phyloP scores from a whole-genome alignment of 768 basidiomycete genomes.

The Mycena kentingensis region DNA sequence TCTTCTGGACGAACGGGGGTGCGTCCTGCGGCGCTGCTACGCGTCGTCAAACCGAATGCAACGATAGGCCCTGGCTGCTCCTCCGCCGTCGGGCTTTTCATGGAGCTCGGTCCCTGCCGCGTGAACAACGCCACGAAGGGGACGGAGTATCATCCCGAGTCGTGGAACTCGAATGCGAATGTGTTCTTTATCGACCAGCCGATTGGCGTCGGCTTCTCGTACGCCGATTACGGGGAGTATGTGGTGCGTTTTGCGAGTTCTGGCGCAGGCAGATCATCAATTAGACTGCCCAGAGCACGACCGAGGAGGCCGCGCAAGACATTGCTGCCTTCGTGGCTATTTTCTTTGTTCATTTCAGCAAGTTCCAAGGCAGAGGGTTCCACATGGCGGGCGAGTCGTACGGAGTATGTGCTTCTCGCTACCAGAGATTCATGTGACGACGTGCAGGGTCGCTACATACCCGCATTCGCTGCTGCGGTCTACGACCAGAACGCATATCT shows the following conservation, averaged over 20 bases:
- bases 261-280: background rate
- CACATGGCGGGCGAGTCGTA: conserved; percentile 56
- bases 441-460: conserved; percentile 51
- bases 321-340: conserved; percentile 56
- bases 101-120: conserved; percentile 44
- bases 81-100: conserved; percentile 3
- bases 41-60: background rate
- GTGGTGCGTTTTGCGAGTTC: too few relatives aligned
- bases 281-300: conserved; percentile 39
- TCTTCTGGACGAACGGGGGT: conserved; percentile 59
- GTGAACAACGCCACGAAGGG: conserved; percentile 41
- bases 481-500: conserved; percentile 50
- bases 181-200: conserved; percentile 51
- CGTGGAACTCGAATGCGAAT: conserved; percentile 54
- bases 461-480: conserved; percentile 49
- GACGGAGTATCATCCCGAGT: conserved; percentile 43
- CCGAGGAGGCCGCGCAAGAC: conserved; percentile 55
- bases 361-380: conserved; percentile 52
- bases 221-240: conserved; percentile 39
- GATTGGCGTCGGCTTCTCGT: conserved; percentile 48
- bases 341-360: conserved; percentile 55
- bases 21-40: too few relatives aligned
- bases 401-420: conserved; percentile 38
- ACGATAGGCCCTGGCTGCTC: conserved; percentile 6
- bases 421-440: background rate